Evolutionary conservation across 2,329 filamentous ascomycete species (phyloP), one percentile per base, ranked within the genome.

Genomic region (Achaetomium macrosporum): DNA sequence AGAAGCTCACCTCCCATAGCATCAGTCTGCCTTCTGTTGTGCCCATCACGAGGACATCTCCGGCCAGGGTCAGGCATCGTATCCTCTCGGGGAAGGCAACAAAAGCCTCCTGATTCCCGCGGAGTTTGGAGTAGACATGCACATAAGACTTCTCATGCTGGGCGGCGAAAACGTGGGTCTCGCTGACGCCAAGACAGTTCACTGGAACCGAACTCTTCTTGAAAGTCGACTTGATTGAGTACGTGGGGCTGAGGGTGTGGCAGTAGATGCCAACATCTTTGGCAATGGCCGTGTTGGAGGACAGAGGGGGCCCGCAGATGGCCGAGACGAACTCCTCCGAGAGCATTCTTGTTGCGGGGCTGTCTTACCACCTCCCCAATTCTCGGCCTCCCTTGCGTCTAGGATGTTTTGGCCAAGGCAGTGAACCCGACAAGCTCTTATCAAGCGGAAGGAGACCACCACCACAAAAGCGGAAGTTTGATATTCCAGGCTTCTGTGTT

Each of bases 61-160:
- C 84, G 20, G 83, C 82, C 50, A 95, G 76, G 19, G 83, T 79
- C 63, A 95, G 73, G 69, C 87, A 90, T 59, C 83, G 84, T 64
- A 99, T 89, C 63, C 84, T 82, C 70, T 97, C 92, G 0, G 87
- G 84, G 63, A 99, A 95, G 0, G 91, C 87, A 17, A 97, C 83
- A 16, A 89, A 80, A 7, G 89, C 87, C 71, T 97, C 92, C 66
- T 96, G 90, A 62, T 88, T 93, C 29, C 88, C 88, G 58, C 88
- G 87, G 54, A 84, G 78, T 51, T 90, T 81, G 53, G 82, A 91
- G 71, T 97, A 99, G 51, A 99, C 90, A 71, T 97, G 89, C 1
- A 99, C 80, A 40, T 95, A 88, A 0, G 90, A 89, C 70, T 96
- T 97, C 59, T 91, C 90, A 46, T 87, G 79, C 68, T 99, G 93